Percentiles rank a stretch among this genome's conserved stretches.
phyloP scores from a whole-genome alignment of 352 stramenopile species.

The Hyaloperonospora brassicae region DNA sequence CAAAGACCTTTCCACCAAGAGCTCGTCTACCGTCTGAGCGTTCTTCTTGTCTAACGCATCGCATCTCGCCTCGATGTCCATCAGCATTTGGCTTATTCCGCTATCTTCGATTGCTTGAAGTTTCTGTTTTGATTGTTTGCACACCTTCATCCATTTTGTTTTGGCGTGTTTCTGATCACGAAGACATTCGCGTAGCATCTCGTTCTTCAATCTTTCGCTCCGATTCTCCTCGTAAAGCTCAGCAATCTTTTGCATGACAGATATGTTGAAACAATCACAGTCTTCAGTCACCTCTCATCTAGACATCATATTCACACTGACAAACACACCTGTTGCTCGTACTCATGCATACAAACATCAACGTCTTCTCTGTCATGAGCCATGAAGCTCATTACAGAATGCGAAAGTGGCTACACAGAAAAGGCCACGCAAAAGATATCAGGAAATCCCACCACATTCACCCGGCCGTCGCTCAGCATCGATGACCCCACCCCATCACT shows the following conservation, averaged over 20 bases:
- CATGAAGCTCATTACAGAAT: slow-evolving; percentile 32
- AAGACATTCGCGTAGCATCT: slow-evolving; percentile 58
- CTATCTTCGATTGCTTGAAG: slow-evolving; percentile 57
- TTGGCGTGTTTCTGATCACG: slow-evolving; percentile 66
- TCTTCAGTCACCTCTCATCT: neutral
- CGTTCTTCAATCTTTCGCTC: slow-evolving; percentile 59
- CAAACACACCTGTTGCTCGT: slow-evolving; percentile 48
- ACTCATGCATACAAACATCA: slow-evolving; percentile 58
- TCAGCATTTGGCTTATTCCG: slow-evolving; percentile 51
- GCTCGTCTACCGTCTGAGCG: slow-evolving; percentile 23
- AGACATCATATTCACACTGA: neutral
- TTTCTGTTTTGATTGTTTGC: slow-evolving; percentile 52
- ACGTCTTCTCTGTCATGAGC: slow-evolving; percentile 17
- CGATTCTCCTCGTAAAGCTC: slow-evolving; percentile 62
- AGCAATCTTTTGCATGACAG: slow-evolving; percentile 30
- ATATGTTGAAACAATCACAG: neutral
- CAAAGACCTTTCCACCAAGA: slow-evolving; percentile 30
- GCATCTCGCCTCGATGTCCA: slow-evolving; percentile 57
- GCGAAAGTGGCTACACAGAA: slow-evolving; percentile 27
- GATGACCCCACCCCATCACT: slow-evolving; percentile 14
- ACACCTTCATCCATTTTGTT: slow-evolving; percentile 62
- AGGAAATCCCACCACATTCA: neutral
- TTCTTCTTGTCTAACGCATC: slow-evolving; percentile 44
- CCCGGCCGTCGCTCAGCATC: neutral
- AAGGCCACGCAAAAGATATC: neutral